These are phyloP conservation scores for Suillus discolor DNA, from an alignment of 768 basidiomycete genomes.

Conservation along the genomic window DNA sequence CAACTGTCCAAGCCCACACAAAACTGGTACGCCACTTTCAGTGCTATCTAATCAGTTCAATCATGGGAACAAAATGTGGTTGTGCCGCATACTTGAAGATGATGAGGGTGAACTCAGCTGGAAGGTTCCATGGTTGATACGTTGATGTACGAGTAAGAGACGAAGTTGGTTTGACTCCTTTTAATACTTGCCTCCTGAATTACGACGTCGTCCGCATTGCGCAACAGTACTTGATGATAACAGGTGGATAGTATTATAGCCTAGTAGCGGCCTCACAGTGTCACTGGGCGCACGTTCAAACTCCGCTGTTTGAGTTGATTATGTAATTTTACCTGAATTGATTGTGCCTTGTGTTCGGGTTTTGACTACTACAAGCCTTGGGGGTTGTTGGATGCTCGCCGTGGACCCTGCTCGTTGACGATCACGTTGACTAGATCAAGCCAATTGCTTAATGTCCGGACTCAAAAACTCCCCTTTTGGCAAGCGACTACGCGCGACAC, in stretches of 20 bases:
- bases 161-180: not conserved
- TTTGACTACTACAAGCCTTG: not conserved
- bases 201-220: too few species aligned
- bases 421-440: not conserved
- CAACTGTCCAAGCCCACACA: too few species aligned
- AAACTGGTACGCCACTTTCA: too few species aligned
- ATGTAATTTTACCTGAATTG: not conserved
- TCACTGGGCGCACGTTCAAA: not conserved
- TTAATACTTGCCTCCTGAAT: not conserved
- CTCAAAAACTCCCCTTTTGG: slow-evolving; percentile 87
- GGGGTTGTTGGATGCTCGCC: not conserved
- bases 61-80: slow-evolving; percentile 23
- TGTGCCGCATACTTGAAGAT: slow-evolving; percentile 36
- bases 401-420: not conserved
- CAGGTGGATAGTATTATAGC: too few species aligned
- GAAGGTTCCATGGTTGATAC: slow-evolving; percentile 27
- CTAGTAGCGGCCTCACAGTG: too few species aligned
- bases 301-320: not conserved
- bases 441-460: slow-evolving; percentile 53
- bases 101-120: slow-evolving; percentile 38
- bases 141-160: not conserved
- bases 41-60: too few species aligned
- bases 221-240: too few species aligned
- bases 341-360: not conserved
- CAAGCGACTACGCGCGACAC: slow-evolving; percentile 76